Percentiles rank a stretch among this genome's conserved stretches.
phyloP scores from a whole-genome alignment of 2,329 filamentous ascomycete species.

The Cladosporium sp. region DNA sequence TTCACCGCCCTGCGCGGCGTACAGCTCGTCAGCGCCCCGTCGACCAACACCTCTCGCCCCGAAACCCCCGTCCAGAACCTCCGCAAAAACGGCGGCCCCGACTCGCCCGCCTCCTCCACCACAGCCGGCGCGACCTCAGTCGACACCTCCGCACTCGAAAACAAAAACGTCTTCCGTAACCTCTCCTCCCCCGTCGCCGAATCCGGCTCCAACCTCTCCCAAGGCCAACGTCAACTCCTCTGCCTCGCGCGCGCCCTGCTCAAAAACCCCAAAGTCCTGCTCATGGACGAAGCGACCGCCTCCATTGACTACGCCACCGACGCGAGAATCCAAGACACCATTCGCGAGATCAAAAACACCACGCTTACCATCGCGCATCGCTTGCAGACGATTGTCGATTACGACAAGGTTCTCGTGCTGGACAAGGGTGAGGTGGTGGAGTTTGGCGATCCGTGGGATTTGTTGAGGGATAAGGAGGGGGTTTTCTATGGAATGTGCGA shows the following conservation, averaged over 20 bases:
- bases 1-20: slow-evolving; percentile 82
- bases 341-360: slow-evolving; percentile 84
- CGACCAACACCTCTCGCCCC: slow-evolving; percentile 38
- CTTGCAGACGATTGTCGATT: slow-evolving; percentile 94
- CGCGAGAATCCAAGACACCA: slow-evolving; percentile 91
- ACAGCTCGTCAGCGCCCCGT: slow-evolving; percentile 66
- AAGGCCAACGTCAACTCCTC: slow-evolving; percentile 90
- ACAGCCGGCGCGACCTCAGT: slow-evolving; percentile 29
- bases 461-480: slow-evolving; percentile 67
- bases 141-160: slow-evolving; percentile 52
- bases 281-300: slow-evolving; percentile 98
- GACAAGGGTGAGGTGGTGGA: slow-evolving; percentile 86
- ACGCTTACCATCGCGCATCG: slow-evolving; percentile 96
- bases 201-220: slow-evolving; percentile 89
- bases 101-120: slow-evolving; percentile 23
- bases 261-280: slow-evolving; percentile 84
- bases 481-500: slow-evolving; percentile 65
- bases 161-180: slow-evolving; percentile 93
- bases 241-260: slow-evolving; percentile 90
- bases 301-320: slow-evolving; percentile 97
- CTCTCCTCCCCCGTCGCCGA: slow-evolving; percentile 79
- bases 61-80: slow-evolving; percentile 26
- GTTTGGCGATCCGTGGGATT: slow-evolving; percentile 81
- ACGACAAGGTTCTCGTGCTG: slow-evolving; percentile 92
- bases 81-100: slow-evolving; percentile 15